A percentile compares a stretch with the other conserved stretches of the same genome.
These are phyloP conservation scores for Cutaneotrichosporon sp. DNA, from an alignment of 1,284 basidiomycete genomes.

Conservation along the genomic window DNA sequence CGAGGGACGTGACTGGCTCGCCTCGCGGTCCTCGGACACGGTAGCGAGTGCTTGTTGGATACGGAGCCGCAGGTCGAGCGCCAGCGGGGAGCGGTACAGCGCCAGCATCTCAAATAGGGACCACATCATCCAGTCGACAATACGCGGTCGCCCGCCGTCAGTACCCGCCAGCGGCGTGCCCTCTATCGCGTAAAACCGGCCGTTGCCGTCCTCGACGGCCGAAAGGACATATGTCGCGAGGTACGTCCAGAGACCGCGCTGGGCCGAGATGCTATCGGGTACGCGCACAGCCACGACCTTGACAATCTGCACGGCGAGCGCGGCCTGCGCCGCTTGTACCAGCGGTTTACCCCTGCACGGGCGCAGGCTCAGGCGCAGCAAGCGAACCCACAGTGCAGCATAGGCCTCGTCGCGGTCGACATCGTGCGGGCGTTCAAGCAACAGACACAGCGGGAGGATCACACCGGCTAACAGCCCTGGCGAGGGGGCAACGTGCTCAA, in stretches of 20 bases:
- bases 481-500: conserved; percentile 57
- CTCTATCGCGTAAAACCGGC: conserved; percentile 15
- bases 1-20: neutral
- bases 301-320: conserved; percentile 61
- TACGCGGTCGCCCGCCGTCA: conserved; percentile 13
- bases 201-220: conserved; percentile 24
- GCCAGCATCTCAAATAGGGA: conserved; percentile 64
- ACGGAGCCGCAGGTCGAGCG: conserved; percentile 60
- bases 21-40: neutral
- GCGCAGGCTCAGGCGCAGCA: conserved; percentile 54
- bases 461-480: conserved; percentile 56
- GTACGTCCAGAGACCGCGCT: conserved; percentile 37
- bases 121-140: conserved; percentile 67
- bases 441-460: conserved; percentile 59
- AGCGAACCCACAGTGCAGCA: conserved; percentile 58
- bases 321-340: conserved; percentile 22
- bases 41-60: conserved; percentile 45
- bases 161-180: neutral
- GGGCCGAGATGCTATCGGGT: conserved; percentile 25
- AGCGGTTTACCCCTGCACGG: conserved; percentile 49
- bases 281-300: conserved; percentile 65
- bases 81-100: conserved; percentile 59
- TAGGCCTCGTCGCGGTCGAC: conserved; percentile 51
- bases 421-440: conserved; percentile 55
- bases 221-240: conserved; percentile 12